Evolutionary conservation across 2,329 filamentous ascomycete species (phyloP).

Genomic region (Colletotrichum tofieldiae): DNA sequence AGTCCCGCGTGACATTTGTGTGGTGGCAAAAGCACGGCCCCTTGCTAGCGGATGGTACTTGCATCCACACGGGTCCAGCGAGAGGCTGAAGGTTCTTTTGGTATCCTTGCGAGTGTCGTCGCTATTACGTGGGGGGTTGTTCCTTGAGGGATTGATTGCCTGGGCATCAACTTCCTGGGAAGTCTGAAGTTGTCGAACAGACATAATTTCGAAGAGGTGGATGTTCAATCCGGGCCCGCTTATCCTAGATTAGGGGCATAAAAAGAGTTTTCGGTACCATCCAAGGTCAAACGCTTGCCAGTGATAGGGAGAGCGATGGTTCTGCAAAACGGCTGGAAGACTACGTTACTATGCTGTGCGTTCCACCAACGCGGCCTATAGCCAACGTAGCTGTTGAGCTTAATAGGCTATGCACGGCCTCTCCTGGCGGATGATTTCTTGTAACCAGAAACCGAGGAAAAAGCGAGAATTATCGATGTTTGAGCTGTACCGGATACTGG

Average conservation of each 20-base stretch:
- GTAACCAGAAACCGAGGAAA: too few relatives aligned
- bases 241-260: background rate
- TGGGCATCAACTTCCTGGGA: too few relatives aligned
- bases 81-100: background rate
- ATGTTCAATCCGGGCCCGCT: background rate
- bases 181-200: background rate
- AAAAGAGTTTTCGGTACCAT: background rate
- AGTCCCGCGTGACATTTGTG: background rate
- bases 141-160: background rate
- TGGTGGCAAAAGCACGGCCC: slow-evolving; percentile 18
- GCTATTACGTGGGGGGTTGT: background rate
- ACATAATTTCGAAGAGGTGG: background rate
- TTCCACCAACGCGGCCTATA: background rate
- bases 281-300: background rate
- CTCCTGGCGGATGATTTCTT: too few relatives aligned
- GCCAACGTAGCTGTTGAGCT: background rate
- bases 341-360: background rate
- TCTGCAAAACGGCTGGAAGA: background rate
- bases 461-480: too few relatives aligned
- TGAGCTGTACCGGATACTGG: too few relatives aligned
- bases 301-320: background rate
- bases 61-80: accelerated
- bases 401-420: background rate
- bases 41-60: background rate
- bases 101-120: background rate